A percentile compares a stretch with the other conserved stretches of the same genome.
Conservation (phyloP, 148 eudicot species). For the Chenopodium album region DNA sequence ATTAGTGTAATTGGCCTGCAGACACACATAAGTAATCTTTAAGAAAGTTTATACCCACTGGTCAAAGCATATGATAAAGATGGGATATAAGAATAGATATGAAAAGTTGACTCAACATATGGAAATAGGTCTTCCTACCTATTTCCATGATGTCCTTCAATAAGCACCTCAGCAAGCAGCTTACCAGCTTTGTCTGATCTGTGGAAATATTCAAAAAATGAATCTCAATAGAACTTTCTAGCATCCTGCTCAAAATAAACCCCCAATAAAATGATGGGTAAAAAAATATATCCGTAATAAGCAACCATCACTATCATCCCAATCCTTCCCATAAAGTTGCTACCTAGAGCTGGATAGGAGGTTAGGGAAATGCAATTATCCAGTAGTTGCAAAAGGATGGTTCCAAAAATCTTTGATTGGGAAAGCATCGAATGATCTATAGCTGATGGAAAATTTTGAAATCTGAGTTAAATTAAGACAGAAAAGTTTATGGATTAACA, state of each 20-base stretch:
- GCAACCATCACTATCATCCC: neutral
- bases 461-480: no score
- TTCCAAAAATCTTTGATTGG: neutral
- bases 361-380: neutral
- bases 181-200: constrained; percentile 93
- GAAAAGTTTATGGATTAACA: neutral
- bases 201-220: neutral
- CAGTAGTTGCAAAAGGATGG: neutral
- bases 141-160: constrained; percentile 80
- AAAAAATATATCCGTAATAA: no score
- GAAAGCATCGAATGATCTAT: neutral
- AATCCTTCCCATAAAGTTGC: neutral
- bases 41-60: neutral
- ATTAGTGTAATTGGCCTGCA: constrained; percentile 84
- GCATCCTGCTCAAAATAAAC: no score
- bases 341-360: neutral
- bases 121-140: constrained; percentile 41
- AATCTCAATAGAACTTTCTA: neutral
- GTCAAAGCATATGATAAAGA: neutral
- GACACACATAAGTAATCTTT: neutral
- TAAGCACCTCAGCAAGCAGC: constrained; percentile 76
- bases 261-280: no score
- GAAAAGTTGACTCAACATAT: neutral
- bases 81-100: no score
- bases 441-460: no score